phyloP scores from a whole-genome alignment of 768 basidiomycete genomes.

The Xerocomellus chrysenteron region DNA sequence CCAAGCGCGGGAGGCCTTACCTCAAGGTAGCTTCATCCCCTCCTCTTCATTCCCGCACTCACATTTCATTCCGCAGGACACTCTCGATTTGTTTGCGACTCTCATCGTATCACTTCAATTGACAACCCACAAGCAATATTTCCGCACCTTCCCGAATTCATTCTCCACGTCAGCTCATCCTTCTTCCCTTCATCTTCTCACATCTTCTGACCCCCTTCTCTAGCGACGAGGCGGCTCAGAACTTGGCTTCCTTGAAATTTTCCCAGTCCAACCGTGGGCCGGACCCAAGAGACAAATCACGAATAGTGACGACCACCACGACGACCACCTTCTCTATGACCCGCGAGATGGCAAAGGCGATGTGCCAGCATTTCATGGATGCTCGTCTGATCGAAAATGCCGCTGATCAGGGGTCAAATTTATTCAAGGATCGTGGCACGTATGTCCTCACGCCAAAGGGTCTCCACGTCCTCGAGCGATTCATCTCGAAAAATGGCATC shows the following conservation, averaged over 20 bases:
- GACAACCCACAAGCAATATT: conserved; percentile 90
- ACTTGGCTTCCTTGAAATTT: conserved; percentile 94
- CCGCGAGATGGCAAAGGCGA: conserved; percentile 98
- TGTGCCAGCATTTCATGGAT: conserved; percentile 99
- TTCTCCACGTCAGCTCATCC: conserved; percentile 84
- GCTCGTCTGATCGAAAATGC: conserved; percentile 97
- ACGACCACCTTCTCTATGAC: conserved; percentile 99
- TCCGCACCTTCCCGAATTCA: conserved; percentile 90
- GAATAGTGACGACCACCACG: conserved; percentile 98
- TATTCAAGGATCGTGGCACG: conserved; percentile 98
- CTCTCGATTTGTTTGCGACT: conserved; percentile 96
- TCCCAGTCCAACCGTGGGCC: conserved; percentile 98
- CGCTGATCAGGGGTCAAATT: conserved; percentile 79
- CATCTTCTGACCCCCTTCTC: conserved; percentile 12
- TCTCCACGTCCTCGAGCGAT: conserved; percentile 97
- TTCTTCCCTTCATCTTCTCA: conserved; percentile 1
- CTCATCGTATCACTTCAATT: conserved; percentile 92
- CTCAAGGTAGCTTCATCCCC: conserved; percentile 64
- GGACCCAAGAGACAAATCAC: conserved; percentile 96
- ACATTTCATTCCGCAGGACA: conserved; percentile 60
- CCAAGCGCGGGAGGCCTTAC: conserved; percentile 91
- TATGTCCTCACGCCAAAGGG: conserved; percentile 97
- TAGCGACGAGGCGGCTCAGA: conserved; percentile 93
- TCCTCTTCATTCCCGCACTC: conserved; percentile 7
- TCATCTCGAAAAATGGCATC: conserved; percentile 99